phyloP scores from a whole-genome alignment of 2,329 filamentous ascomycete genomes.

The Aotearoamyces nothofagi region DNA sequence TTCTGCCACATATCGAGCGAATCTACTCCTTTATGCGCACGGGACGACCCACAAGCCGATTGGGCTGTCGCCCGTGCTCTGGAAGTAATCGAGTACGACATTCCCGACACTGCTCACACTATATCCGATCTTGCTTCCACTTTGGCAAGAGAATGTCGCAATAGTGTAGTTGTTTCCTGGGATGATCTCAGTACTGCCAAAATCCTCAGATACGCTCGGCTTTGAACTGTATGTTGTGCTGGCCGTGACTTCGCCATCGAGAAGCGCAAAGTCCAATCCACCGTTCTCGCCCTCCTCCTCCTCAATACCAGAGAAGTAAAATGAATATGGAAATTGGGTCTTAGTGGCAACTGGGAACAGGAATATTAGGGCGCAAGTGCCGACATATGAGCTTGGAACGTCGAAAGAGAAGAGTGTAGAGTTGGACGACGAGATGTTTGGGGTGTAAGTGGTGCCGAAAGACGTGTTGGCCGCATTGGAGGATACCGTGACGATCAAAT shows the following conservation, averaged over 20 bases:
- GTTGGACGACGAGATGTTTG: constrained; percentile 12
- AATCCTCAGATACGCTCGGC: constrained; percentile 10
- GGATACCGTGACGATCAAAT: constrained; percentile 16
- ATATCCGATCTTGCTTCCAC: constrained; percentile 8
- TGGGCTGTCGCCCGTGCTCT: constrained; percentile 9
- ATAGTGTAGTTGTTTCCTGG: constrained; percentile 17
- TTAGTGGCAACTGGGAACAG: constrained; percentile 15
- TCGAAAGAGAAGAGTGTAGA: constrained; percentile 18
- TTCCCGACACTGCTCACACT: constrained; percentile 9
- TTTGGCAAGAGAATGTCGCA: constrained; percentile 11
- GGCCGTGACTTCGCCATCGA: constrained; percentile 9
- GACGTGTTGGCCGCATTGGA: constrained; percentile 6
- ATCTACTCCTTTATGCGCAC: constrained; percentile 9
- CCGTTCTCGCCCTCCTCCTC: constrained; percentile 12
- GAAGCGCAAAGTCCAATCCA: constrained; percentile 13
- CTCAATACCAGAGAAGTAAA: constrained; percentile 15
- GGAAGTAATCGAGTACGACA: constrained; percentile 15
- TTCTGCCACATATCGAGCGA: too few relatives aligned
- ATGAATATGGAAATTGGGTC: constrained; percentile 7
- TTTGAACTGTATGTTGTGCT: constrained; percentile 8
- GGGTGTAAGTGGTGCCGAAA: constrained; percentile 10
- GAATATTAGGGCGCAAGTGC: constrained; percentile 16
- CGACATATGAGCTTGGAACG: constrained; percentile 11
- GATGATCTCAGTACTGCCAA: constrained; percentile 14
- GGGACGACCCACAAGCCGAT: constrained; percentile 17